Base-by-base conservation (phyloP, 305 asterid genomes). In the Withania somnifera region DNA sequence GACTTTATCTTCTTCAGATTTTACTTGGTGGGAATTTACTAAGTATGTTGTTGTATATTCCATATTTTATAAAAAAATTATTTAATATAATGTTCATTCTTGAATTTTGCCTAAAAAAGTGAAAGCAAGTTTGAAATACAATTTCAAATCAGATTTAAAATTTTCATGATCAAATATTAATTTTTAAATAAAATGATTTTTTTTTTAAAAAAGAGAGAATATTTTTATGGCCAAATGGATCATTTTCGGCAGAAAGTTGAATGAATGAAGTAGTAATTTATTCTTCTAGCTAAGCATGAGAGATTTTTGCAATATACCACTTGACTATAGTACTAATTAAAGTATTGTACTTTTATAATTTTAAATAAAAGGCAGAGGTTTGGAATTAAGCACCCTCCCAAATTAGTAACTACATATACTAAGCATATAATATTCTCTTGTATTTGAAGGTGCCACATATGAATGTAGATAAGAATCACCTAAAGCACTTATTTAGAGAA, bases 361-460 rank as follows among this genome's bases (percentile, higher is more conserved):
- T 32, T 32, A 32, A 64, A 32, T 7, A 17, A 56, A 79, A 26
- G 51, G 34, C 79, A 28, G 26, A 9, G 50, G 69, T 77, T 84
- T 58, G 69, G 86, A 51, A 22, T 75, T 77, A 63, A 6, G 68
- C 56, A 76, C 45, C 32, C 15, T 38, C 75, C 77, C 30, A n/a
- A n/a, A n/a, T n/a, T n/a, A n/a, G n/a, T 53, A 60, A 13, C 24
- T 36, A 67, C 34, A 81, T 40, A 20, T 24, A 76, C 34, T 61
- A 40, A 5, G 53, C n/a, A 50, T 11, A 22, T 57, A 34, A 30
- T 80, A 47, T 28, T 54, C 26, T 77, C 17, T 42, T 77, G 83
- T 76, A 73, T 22, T 53, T 61, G 82, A 85, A 83, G 53, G 54
- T 80, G 80, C 88, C 77, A 71, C 79, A 84, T 63, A 80, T 14